Conservation (phyloP, 768 basidiomycete species). For the Lactarius quietus region DNA sequence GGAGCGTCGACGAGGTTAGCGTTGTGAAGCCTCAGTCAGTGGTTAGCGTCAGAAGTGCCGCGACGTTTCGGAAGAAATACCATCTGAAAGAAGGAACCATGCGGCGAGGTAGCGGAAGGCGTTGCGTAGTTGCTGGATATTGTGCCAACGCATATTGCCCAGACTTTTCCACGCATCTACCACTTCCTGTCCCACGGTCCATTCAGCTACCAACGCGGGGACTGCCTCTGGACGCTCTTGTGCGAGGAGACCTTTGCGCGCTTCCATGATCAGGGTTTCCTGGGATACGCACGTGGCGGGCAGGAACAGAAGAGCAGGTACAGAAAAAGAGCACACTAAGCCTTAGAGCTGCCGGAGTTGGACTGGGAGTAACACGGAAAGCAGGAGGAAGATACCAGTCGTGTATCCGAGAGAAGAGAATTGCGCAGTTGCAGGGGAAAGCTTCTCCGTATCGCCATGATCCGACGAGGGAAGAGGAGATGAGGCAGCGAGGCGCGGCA, state of each 20-base stretch:
- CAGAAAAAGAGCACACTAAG: conserved; percentile 83
- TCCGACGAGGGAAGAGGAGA: conserved; percentile 30
- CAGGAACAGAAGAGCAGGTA: conserved; percentile 76
- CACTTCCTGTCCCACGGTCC: conserved; percentile 53
- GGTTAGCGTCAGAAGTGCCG: not conserved
- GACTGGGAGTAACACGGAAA: conserved; percentile 78
- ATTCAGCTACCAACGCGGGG: conserved; percentile 29
- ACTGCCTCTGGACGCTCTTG: not conserved
- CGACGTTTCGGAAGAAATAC: conserved; percentile 41
- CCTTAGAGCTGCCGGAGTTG: conserved; percentile 65
- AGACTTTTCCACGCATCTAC: conserved; percentile 71
- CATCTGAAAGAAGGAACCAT: conserved; percentile 94
- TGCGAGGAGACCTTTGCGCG: conserved; percentile 23
- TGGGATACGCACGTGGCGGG: conserved; percentile 40
- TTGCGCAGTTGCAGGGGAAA: conserved; percentile 73
- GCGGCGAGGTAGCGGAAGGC: conserved; percentile 90
- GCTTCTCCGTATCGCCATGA: conserved; percentile 45
- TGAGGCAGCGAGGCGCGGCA: conserved; percentile 73
- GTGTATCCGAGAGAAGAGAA: conserved; percentile 86
- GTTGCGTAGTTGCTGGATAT: too few relatives aligned
- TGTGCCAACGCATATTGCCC: conserved; percentile 63
- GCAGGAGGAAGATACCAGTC: conserved; percentile 73
- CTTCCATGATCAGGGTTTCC: conserved; percentile 18
- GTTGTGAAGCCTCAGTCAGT: conserved; percentile 75
- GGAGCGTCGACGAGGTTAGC: conserved; percentile 84